phyloP scores from a whole-genome alignment of 306 rosid species.

The Vicia villosa region DNA sequence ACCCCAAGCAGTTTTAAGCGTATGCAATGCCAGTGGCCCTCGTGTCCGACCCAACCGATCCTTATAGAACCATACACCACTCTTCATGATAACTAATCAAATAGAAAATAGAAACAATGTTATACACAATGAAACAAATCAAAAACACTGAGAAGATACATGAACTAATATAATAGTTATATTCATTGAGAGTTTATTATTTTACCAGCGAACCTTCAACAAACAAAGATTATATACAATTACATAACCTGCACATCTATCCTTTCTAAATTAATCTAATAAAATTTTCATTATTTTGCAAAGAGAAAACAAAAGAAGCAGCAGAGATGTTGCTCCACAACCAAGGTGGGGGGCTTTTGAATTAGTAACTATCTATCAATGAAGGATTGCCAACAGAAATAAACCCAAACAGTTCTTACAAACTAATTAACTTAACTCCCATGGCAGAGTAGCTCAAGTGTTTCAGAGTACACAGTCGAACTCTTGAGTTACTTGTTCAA shows the following conservation, averaged over 20 bases:
- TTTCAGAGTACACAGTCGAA: neutral
- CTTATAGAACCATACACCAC: constrained; percentile 83
- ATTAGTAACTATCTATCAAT: neutral
- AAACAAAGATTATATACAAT: constrained; percentile 5
- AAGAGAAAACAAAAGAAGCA: constrained; percentile 4
- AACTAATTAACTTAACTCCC: no score
- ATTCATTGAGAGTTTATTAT: neutral
- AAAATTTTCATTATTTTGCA: neutral
- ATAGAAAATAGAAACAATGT: constrained; percentile 23
- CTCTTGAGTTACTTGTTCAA: constrained; percentile 14
- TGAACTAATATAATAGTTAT: neutral
- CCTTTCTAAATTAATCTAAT: neutral
- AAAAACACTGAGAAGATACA: constrained; percentile 24
- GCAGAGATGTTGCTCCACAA: constrained; percentile 4
- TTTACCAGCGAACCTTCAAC: constrained; percentile 31
- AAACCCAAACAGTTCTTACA: neutral
- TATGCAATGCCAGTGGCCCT: constrained; percentile 75
- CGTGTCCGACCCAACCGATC: constrained; percentile 91
- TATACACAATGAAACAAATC: constrained; percentile 27
- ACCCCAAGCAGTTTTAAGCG: constrained; percentile 90
- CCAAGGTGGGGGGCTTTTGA: neutral
- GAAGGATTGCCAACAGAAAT: constrained; percentile 3
- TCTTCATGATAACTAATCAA: constrained; percentile 76
- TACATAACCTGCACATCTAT: neutral
- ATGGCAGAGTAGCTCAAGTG: no score